Conservation (phyloP, 495 filamentous ascomycete genomes). For the Aspergillus avenaceus region DNA sequence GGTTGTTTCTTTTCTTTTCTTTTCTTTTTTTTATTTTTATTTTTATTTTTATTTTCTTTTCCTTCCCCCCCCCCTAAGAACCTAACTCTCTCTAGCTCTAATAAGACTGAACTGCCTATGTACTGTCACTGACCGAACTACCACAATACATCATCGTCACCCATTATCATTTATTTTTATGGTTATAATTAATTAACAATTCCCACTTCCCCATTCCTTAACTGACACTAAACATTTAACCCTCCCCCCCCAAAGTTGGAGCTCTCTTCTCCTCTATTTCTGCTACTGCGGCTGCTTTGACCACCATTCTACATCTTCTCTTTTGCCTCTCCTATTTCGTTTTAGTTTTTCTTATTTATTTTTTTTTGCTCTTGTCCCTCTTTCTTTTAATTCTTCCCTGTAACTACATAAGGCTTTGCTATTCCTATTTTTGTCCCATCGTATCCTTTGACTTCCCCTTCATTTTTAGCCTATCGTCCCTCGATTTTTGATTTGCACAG, state of each 20-base stretch:
- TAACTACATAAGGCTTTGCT: neutral
- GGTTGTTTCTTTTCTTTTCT: conserved; percentile 1
- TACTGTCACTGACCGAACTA: neutral
- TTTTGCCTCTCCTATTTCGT: neutral
- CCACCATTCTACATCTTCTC: conserved; percentile 3
- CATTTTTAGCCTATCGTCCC: no score
- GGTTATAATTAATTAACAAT: conserved; percentile 3
- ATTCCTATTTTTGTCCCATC: neutral
- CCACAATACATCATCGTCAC: conserved; percentile 6
- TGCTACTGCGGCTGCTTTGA: conserved; percentile 5
- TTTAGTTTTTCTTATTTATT: neutral
- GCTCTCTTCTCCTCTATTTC: neutral
- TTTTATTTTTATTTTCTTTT: neutral
- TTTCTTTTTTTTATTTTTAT: neutral
- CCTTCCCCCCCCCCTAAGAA: neutral
- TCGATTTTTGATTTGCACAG: no score
- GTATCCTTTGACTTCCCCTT: neutral
- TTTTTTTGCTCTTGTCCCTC: conserved; percentile 1
- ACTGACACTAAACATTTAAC: neutral
- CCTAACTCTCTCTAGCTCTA: neutral
- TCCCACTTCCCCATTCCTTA: neutral
- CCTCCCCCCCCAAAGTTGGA: neutral
- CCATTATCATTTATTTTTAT: conserved; percentile 6
- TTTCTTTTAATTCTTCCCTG: neutral
- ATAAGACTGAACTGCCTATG: neutral